phyloP scores from a whole-genome alignment of 345 rosid species.

The Melaleuca quinquenervia region DNA sequence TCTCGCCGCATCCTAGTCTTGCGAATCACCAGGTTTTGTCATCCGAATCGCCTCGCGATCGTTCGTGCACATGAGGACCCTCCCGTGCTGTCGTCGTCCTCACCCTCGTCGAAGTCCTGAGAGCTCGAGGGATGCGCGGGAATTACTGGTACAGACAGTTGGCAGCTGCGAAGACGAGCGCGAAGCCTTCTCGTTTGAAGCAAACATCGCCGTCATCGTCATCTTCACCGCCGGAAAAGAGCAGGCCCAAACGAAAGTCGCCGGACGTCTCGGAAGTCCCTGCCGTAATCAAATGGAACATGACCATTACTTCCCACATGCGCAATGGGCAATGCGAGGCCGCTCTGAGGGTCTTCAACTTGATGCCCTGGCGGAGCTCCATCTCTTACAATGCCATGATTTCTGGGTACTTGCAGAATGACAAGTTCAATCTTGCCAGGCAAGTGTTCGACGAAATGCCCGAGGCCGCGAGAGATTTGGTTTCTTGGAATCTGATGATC shows the following conservation, averaged over 20 bases:
- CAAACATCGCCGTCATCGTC: not conserved
- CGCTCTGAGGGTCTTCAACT: constrained; percentile 2
- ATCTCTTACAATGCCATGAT: constrained; percentile 10
- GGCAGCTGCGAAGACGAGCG: not conserved
- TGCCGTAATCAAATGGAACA: constrained; percentile 8
- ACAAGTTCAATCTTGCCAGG: constrained; percentile 1
- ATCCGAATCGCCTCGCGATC: not conserved
- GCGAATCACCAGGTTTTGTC: not conserved
- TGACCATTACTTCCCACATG: constrained; percentile 13
- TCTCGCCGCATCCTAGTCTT: not conserved
- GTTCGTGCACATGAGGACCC: not conserved
- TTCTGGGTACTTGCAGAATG: constrained; percentile 10
- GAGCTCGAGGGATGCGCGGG: constrained; percentile 1
- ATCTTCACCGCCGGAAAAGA: not conserved
- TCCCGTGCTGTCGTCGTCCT: not conserved
- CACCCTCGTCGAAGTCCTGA: not conserved
- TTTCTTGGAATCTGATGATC: constrained; percentile 10
- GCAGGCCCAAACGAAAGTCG: not conserved
- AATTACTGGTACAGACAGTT: not conserved
- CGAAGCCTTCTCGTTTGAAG: not conserved
- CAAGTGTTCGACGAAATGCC: constrained; percentile 6
- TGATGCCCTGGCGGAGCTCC: constrained; percentile 8
- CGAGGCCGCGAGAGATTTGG: constrained; percentile 6
- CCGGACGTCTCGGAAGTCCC: not conserved
- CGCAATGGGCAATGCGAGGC: constrained; percentile 1